Conservation (phyloP, 495 filamentous ascomycete species). For the Pseudevernia furfuracea region DNA sequence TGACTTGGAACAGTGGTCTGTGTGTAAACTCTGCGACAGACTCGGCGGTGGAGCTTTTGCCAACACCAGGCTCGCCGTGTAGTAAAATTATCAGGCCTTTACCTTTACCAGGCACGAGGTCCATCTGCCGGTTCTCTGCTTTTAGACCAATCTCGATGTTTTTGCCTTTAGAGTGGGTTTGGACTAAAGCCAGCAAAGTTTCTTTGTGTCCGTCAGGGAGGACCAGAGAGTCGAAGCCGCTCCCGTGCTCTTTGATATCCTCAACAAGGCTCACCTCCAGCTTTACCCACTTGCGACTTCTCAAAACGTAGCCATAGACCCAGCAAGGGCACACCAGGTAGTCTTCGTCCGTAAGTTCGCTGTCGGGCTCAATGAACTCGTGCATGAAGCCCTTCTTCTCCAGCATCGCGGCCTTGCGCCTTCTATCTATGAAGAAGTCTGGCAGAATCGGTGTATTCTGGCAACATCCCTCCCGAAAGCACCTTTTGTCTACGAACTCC, state of each 20-base stretch:
- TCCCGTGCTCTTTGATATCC: neutral
- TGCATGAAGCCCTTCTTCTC: neutral
- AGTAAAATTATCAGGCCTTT: conserved; percentile 46
- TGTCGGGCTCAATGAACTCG: conserved; percentile 7
- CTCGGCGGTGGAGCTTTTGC: conserved; percentile 35
- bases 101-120: conserved; percentile 32
- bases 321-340: neutral
- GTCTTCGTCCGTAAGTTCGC: neutral
- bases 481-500: neutral
- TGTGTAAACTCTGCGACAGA: conserved; percentile 27
- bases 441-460: neutral
- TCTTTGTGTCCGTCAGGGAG: conserved; percentile 18
- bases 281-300: neutral
- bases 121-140: conserved; percentile 9
- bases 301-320: neutral
- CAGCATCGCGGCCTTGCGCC: neutral
- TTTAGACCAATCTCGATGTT: neutral
- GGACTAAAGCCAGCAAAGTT: conserved; percentile 24
- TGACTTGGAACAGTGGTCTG: conserved; percentile 30
- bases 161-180: conserved; percentile 23
- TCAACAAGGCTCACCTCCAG: neutral
- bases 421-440: neutral
- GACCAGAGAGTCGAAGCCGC: neutral
- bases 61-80: conserved; percentile 43
- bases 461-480: neutral